These are phyloP conservation scores for Cephalotrichum gorgonifer DNA, from an alignment of 2,329 filamentous ascomycete species.

Conservation along the genomic window DNA sequence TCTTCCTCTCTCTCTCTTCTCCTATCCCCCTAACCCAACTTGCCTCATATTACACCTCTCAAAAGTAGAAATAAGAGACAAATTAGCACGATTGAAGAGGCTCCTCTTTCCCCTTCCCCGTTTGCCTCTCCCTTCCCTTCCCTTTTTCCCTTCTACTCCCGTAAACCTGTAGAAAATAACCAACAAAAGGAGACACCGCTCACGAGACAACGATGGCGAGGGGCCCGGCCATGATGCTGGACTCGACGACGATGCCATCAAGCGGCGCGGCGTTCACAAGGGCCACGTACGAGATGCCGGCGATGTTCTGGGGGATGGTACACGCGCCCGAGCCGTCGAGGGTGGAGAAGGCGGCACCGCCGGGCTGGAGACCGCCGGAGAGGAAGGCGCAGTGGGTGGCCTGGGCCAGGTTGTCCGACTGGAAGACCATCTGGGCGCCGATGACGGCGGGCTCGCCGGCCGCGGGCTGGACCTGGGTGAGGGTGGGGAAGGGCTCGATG, in stretches of 20 bases:
- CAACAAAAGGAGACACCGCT: conserved; percentile 8
- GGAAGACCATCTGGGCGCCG: conserved; percentile 29
- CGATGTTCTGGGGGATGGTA: conserved; percentile 48
- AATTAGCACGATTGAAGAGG: too few species aligned
- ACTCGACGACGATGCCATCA: conserved; percentile 44
- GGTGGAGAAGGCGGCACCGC: conserved; percentile 48
- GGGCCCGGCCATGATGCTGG: conserved; percentile 55
- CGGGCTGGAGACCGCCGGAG: conserved; percentile 43
- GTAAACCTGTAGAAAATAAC: neutral
- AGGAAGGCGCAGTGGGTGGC: conserved; percentile 59
- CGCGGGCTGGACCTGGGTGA: conserved; percentile 38
- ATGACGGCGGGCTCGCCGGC: conserved; percentile 25
- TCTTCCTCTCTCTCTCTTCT: neutral
- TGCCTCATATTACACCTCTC: neutral
- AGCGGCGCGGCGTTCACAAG: conserved; percentile 45
- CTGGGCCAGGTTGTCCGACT: conserved; percentile 35
- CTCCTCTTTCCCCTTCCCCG: neutral
- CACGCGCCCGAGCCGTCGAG: conserved; percentile 46
- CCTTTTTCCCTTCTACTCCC: too few species aligned
- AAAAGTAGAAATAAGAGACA: neutral
- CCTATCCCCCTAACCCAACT: neutral
- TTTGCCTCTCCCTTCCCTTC: neutral
- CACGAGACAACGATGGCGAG: conserved; percentile 45
- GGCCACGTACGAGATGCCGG: conserved; percentile 57
- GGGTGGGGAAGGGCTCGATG: conserved; percentile 50